phyloP scores from a whole-genome alignment of 2,329 filamentous ascomycete species.

The Blastomyces silverae region DNA sequence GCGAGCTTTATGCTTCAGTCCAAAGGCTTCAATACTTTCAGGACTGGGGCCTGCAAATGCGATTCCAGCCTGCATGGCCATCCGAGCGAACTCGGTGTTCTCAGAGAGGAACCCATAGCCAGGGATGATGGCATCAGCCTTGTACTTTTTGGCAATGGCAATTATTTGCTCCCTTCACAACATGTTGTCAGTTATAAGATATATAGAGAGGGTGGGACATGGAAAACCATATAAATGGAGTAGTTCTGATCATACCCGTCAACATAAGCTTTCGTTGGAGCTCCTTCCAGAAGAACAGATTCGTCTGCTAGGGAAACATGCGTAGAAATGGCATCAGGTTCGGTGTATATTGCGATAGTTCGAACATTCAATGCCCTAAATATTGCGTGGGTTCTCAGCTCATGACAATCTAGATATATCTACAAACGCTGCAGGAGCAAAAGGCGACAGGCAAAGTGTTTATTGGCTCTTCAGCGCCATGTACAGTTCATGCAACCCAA shows the following conservation, averaged over 20 bases:
- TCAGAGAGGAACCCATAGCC: constrained; percentile 63
- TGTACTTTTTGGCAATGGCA: constrained; percentile 45
- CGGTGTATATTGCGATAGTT: constrained; percentile 54
- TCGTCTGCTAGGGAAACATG: constrained; percentile 52
- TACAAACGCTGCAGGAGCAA: not conserved
- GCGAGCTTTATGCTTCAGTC: constrained; percentile 53
- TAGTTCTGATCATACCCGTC: constrained; percentile 31
- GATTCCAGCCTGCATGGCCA: constrained; percentile 49
- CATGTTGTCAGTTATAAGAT: not conserved
- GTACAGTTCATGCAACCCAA: not conserved
- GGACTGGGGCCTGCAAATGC: constrained; percentile 55
- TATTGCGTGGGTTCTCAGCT: not conserved
- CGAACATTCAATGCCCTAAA: constrained; percentile 41
- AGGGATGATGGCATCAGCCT: constrained; percentile 55
- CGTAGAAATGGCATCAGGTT: constrained; percentile 49
- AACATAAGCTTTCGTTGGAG: constrained; percentile 46
- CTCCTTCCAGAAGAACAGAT: constrained; percentile 46
- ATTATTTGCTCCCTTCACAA: constrained; percentile 38
- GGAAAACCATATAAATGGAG: not conserved
- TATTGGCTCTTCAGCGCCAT: not conserved
- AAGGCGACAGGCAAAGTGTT: not conserved
- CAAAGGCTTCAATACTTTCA: constrained; percentile 50
- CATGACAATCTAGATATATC: not conserved
- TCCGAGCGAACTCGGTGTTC: constrained; percentile 54
- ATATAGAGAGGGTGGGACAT: not conserved